A percentile compares a stretch with the other conserved stretches of the same genome.
Conservation (phyloP, 2,329 filamentous ascomycete genomes). For the Monascus ruber region DNA sequence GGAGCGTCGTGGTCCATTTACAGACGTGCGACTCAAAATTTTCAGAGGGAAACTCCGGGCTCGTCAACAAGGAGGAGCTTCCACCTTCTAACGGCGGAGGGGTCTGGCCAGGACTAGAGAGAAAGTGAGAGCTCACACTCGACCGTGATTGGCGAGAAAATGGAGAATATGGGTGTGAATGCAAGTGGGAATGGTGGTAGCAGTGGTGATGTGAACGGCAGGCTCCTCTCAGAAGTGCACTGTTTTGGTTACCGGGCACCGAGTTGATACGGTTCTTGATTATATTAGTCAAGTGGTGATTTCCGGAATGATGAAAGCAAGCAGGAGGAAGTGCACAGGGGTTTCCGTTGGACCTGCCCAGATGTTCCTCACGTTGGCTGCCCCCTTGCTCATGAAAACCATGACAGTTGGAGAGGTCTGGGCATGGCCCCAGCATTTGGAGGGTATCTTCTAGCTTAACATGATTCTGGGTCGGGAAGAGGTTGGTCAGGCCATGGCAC, state of each 20-base stretch:
- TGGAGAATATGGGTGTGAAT: constrained; percentile 22
- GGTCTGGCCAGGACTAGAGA: constrained; percentile 26
- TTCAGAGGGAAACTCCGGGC: constrained; percentile 20
- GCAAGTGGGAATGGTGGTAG: constrained; percentile 19
- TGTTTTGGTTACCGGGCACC: constrained; percentile 11
- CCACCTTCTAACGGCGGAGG: constrained; percentile 25
- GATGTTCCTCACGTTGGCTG: constrained; percentile 5
- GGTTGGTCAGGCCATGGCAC: constrained; percentile 18
- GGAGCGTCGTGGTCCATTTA: constrained; percentile 21
- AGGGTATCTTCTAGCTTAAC: constrained; percentile 25
- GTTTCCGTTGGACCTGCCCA: constrained; percentile 14
- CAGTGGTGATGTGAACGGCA: constrained; percentile 25
- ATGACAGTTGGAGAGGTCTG: constrained; percentile 17
- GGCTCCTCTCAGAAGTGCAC: constrained; percentile 13
- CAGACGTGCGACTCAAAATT: constrained; percentile 27
- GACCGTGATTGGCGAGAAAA: constrained; percentile 26
- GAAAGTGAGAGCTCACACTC: constrained; percentile 25
- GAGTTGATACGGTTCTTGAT: constrained; percentile 15
- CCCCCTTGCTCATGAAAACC: constrained; percentile 14
- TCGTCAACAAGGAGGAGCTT: constrained; percentile 24
- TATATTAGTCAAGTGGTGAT: constrained; percentile 17
- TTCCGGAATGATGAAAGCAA: constrained; percentile 20
- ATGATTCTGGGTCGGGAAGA: constrained; percentile 15
- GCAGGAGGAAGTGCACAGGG: constrained; percentile 1
- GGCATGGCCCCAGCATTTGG: constrained; percentile 24